Evolutionary conservation across 179 eudicot genomes (phyloP), one percentile per base, ranked within the genome.

Genomic region (Silene noctiflora): DNA sequence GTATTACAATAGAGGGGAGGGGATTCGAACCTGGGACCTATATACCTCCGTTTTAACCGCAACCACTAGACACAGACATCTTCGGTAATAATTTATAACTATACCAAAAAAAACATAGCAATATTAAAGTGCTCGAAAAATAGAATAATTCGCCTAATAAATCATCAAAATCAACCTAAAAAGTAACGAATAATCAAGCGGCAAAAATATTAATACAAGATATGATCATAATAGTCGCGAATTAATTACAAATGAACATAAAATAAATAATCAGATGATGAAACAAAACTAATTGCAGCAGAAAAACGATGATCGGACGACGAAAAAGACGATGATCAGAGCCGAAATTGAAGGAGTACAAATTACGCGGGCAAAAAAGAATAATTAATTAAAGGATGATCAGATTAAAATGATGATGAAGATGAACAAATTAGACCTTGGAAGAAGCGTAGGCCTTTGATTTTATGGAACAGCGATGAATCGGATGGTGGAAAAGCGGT

Each of bases 101-200:
- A n/a, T n/a, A n/a, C n/a, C n/a, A n/a, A n/a, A n/a, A n/a, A n/a
- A n/a, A n/a, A n/a, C n/a, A n/a, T n/a, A n/a, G n/a, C n/a, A n/a
- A n/a, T n/a, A n/a, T n/a, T 48, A 33, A 33, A 19, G 12, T 10
- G 14, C 3, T 6, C 4, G 25, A 60, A 21, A 1, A 51, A 3
- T 60, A 20, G 27, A 60, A 60, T 60, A 60, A 20, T 21, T 20
- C 65, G 29, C 65, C 29, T 20, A 60, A 21, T 19, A 13, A 19
- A 58, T 58, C 24, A 58, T 19, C 22, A 17, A 58, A 58, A 16
- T 58, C 2, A 58, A 58, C 62, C 9, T n/a, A 58, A 58, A 58
- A 58, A 58, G 62, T 58, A 58, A 60, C 65, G 65, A 60, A 60
- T 60, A 60, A 20, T 19, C 65, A 60, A 60, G 13, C 4, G 65